Evolutionary conservation across 768 basidiomycete species (phyloP), one percentile per base, ranked within the genome.

Genomic region (Termitomyces sp.): DNA sequence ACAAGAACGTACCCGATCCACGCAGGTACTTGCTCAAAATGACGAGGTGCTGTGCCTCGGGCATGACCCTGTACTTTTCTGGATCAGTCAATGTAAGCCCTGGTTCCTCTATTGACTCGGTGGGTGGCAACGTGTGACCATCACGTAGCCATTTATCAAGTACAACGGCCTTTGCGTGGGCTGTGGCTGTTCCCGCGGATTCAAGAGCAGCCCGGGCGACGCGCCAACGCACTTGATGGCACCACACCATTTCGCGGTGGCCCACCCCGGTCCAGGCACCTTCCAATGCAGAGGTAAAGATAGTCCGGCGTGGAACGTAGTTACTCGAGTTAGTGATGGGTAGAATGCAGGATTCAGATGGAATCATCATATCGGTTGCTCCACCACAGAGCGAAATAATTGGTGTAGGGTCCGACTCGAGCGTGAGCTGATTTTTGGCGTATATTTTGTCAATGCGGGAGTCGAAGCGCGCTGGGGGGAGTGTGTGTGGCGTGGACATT

Each of bases 201-300:
- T 92, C 90, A 6, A 98, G 71, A 23, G 86, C 85, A 18, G 85
- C 83, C 50, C 91, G 78, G 15, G 94, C 94, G 32, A 96, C 76
- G 22, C 85, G 82, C 89, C 88, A 92, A 38, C 97, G 87, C 10
- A 98, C 86, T 70, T 99, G 97, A 69, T 98, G 92, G 66, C 97
- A 98, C 97, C 97, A 99, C 4, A 98, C 93, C 83, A 98, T 95
- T 56, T 91, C 95, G 39, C 85, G 85, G 68, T 99, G 97, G 23
- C 95, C 96, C 5, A 98, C 91, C 2, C 93, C 92, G 2, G 95
- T 92, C 91, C 94, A 96, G 2, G 87, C 82, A n/a, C 92, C 91
- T 45, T 95, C 89, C 23, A 98, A 73, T 1, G 86, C 88, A 31
- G 89, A 89, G 1, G 93, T 89, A 65, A 97, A 96, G 5, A 95